These are phyloP conservation scores for Aspergillus japonicus DNA, from an alignment of 2,329 filamentous ascomycete genomes.

Conservation along the genomic window DNA sequence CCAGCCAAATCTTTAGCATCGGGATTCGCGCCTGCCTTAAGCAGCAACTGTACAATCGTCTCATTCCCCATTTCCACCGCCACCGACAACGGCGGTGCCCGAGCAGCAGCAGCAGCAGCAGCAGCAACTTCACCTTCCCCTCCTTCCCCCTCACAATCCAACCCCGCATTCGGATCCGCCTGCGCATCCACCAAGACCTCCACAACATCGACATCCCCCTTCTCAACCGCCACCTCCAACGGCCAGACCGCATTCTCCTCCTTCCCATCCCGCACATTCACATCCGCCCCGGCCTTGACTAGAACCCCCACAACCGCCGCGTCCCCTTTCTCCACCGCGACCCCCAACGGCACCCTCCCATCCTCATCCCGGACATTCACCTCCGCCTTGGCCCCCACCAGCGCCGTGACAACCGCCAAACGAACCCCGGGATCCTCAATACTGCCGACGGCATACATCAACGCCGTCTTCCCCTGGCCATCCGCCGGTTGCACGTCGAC, in stretches of 20 bases:
- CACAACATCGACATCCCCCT: slow-evolving; percentile 21
- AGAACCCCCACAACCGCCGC: slow-evolving; percentile 16
- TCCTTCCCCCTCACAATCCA: slow-evolving; percentile 10
- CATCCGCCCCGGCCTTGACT: slow-evolving; percentile 15
- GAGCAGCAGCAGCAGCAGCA: neutral
- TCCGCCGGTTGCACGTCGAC: slow-evolving; percentile 18
- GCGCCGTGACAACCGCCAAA: slow-evolving; percentile 11
- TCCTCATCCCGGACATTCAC: slow-evolving; percentile 15
- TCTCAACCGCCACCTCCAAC: slow-evolving; percentile 18
- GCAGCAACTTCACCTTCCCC: slow-evolving; percentile 7
- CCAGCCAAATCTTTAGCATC: slow-evolving; percentile 14
- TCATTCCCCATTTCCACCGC: slow-evolving; percentile 22
- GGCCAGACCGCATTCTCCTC: slow-evolving; percentile 12
- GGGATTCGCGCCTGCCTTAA: slow-evolving; percentile 15
- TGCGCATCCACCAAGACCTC: slow-evolving; percentile 21
- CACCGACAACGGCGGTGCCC: slow-evolving; percentile 10
- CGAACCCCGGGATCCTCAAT: neutral
- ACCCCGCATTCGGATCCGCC: slow-evolving; percentile 13
- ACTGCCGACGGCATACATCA: slow-evolving; percentile 13
- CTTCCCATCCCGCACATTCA: slow-evolving; percentile 15
- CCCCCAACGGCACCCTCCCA: slow-evolving; percentile 17
- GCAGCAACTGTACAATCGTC: slow-evolving; percentile 20
- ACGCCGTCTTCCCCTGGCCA: slow-evolving; percentile 17
- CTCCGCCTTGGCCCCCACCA: slow-evolving; percentile 17
- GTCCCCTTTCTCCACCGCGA: slow-evolving; percentile 18